These are phyloP conservation scores for Nakazawaea molendinolei DNA, from an alignment of 805 yeast genomes.

Conservation along the genomic window DNA sequence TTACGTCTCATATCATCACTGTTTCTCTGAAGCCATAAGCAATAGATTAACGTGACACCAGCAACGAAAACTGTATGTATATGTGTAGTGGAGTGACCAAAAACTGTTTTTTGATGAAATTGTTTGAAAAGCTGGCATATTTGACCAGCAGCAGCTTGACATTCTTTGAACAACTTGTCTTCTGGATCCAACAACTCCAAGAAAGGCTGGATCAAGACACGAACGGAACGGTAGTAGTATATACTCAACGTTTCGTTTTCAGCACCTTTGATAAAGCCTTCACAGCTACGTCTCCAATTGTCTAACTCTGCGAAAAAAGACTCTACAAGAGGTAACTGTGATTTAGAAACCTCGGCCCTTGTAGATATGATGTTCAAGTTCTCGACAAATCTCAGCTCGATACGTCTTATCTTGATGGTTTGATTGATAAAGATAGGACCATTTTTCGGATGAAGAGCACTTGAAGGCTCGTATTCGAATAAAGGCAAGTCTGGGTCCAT, in stretches of 20 bases:
- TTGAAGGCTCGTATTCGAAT: slow-evolving; percentile 38
- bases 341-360: slow-evolving; percentile 21
- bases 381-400: slow-evolving; percentile 56
- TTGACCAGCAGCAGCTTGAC: slow-evolving; percentile 70
- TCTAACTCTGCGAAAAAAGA: slow-evolving; percentile 47
- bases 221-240: slow-evolving; percentile 53
- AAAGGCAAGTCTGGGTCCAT: slow-evolving; percentile 43
- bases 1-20: slow-evolving; percentile 50
- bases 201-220: slow-evolving; percentile 58
- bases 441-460: slow-evolving; percentile 26
- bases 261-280: slow-evolving; percentile 37
- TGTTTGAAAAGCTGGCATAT: slow-evolving; percentile 58
- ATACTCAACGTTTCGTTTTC: slow-evolving; percentile 55
- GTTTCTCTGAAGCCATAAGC: slow-evolving; percentile 61
- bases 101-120: slow-evolving; percentile 54
- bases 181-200: slow-evolving; percentile 55
- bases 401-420: slow-evolving; percentile 46
- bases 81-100: slow-evolving; percentile 60
- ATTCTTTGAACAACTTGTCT: slow-evolving; percentile 53
- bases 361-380: slow-evolving; percentile 33
- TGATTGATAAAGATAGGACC: slow-evolving; percentile 46
- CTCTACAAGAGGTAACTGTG: slow-evolving; percentile 45
- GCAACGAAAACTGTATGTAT: slow-evolving; percentile 65
- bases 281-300: slow-evolving; percentile 50
- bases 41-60: slow-evolving; percentile 60